Evolutionary conservation across 495 filamentous ascomycete species (phyloP), one percentile per base, ranked within the genome.

Genomic region (Chaetomium fimeti): DNA sequence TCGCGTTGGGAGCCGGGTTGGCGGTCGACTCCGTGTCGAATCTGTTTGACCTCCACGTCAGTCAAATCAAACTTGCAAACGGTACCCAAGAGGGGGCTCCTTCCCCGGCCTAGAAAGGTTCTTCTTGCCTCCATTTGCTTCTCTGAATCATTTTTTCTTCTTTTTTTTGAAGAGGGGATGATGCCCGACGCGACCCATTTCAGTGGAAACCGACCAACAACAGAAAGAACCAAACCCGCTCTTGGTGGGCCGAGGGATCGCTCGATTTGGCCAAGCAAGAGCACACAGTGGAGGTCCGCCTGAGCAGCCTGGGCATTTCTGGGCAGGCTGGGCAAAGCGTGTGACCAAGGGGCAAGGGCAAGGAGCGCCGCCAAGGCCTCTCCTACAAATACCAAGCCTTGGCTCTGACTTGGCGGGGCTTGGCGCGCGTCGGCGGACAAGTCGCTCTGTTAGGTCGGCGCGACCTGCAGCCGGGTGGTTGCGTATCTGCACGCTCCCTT

Each of bases 301-400:
- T 56, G 36, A 43, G 36, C 40, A 24, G 62, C 25, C 47, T 49
- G 54, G 54, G 48, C 61, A 62, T 54, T 56, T 27, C 55, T 57
- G 55, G 55, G 61, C 63, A 63, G 59, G 12, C 55, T 57, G 55
- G 55, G 61, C 63, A 65, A 63, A 61, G 66, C 62, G 64, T 68
- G 67, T 69, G 71, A 67, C 68, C 62, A 60, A 20, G 64, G 64
- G 68, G 71, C 55, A 53, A 62, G 67, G 43, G 62, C 24, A 60
- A 52, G 48, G 64, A 64, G 65, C 69, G 25, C 47, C 42, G 72
- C 71, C 71, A 71, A 73, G 71, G 55, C 56, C 57, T 71, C 63
- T 58, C 55, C 67, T 51, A 57, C 63, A 72, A 68, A 72, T 71
- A 63, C 73, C 72, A 75, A 75, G 71, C 2, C 71, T 75, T 74